phyloP scores from a whole-genome alignment of 1,284 basidiomycete genomes.

The Ceratobasidium sp. region DNA sequence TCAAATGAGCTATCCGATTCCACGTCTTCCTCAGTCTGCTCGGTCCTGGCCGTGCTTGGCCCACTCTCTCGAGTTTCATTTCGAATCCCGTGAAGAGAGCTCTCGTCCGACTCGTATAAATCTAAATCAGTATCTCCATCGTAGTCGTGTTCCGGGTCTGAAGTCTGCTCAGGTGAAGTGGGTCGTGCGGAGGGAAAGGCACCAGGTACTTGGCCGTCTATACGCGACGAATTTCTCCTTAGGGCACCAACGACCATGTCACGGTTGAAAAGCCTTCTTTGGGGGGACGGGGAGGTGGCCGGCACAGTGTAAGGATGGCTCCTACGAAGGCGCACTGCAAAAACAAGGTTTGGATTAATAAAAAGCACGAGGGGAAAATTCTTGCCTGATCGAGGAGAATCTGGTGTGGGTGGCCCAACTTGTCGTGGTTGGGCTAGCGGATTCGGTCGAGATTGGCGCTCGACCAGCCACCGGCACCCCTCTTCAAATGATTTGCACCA shows the following conservation, averaged over 20 bases:
- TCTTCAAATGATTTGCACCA: slow-evolving; percentile 13
- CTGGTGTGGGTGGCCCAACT: neutral
- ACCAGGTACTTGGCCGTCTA: neutral
- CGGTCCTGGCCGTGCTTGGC: neutral
- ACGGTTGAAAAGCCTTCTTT: neutral
- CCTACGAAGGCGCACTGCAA: neutral
- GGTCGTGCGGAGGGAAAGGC: neutral
- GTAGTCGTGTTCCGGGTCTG: neutral
- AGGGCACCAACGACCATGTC: too few species aligned
- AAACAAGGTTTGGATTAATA: neutral
- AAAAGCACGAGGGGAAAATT: neutral
- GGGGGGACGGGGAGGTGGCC: neutral
- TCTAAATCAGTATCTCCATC: neutral
- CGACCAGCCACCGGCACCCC: slow-evolving; percentile 11
- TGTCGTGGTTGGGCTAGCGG: neutral
- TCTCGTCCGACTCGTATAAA: neutral
- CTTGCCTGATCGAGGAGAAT: slow-evolving; percentile 12
- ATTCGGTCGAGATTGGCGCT: neutral
- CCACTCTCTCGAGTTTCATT: neutral
- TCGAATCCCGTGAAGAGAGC: neutral
- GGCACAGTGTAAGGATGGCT: neutral
- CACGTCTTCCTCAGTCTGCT: neutral
- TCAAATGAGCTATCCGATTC: neutral
- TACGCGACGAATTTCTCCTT: too few species aligned
- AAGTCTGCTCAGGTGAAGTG: neutral